phyloP scores from a whole-genome alignment of 176 grass and related monocot genomes.

The Oryza glumipatula region DNA sequence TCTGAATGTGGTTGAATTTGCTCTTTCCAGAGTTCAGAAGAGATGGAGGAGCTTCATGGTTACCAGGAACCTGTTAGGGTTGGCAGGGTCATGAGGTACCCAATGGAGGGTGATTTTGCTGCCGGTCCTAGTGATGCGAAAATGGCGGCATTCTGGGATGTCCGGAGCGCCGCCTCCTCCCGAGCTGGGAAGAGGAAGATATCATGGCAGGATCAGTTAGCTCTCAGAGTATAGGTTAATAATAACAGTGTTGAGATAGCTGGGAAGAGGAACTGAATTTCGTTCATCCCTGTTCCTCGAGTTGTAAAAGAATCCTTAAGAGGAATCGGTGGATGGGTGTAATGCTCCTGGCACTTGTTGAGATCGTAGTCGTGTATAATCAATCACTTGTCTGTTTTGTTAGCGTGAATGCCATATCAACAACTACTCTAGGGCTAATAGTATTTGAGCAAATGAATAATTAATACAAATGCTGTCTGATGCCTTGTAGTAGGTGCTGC shows the following conservation, averaged over 20 bases:
- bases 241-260: neutral
- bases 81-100: constrained; percentile 30
- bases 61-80: constrained; percentile 3
- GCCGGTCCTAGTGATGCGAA: constrained; percentile 31
- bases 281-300: neutral
- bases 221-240: constrained; percentile 63
- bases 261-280: neutral
- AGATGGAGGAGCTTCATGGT: constrained; percentile 39
- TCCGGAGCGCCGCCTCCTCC: neutral
- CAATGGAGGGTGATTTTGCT: constrained; percentile 8
- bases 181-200: constrained; percentile 62
- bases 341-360: neutral
- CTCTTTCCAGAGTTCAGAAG: constrained; percentile 50
- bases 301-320: constrained; percentile 18
- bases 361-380: neutral
- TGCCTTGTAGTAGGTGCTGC: neutral
- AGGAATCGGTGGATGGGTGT: constrained; percentile 21
- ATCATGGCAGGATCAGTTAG: constrained; percentile 73
- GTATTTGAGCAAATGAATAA: neutral
- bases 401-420: neutral
- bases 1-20: constrained; percentile 25
- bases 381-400: neutral
- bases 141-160: constrained; percentile 40
- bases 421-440: neutral
- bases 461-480: neutral